Evolutionary conservation across 495 filamentous ascomycete genomes (phyloP).

Genomic region (Neurospora tetrasperma): DNA sequence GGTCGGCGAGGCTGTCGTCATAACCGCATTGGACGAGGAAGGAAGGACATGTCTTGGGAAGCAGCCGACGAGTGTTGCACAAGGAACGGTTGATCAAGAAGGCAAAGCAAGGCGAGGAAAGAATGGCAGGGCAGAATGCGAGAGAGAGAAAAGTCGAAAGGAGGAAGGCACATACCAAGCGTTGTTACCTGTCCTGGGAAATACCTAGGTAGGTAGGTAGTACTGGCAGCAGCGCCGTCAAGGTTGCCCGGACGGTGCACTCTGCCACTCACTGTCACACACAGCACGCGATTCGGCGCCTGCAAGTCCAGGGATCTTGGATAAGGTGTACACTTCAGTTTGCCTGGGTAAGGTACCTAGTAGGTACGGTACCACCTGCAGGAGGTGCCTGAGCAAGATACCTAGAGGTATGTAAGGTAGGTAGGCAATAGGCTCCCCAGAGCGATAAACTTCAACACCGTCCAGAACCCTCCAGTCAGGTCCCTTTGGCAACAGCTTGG

Average conservation of each 20-base stretch:
- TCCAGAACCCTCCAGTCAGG: neutral
- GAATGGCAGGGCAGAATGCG: neutral
- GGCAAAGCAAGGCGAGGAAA: neutral
- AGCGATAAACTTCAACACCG: neutral
- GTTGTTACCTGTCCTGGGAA: neutral
- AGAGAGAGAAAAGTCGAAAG: neutral
- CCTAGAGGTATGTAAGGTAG: too few species aligned
- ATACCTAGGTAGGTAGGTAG: neutral
- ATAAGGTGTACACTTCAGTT: neutral
- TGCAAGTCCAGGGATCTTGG: neutral
- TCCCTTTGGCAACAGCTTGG: neutral
- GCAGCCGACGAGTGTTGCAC: neutral
- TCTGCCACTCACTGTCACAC: neutral
- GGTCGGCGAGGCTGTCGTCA: neutral
- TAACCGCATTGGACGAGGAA: neutral
- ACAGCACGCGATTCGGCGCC: neutral
- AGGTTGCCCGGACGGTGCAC: neutral
- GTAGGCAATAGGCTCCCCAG: neutral
- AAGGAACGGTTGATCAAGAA: neutral
- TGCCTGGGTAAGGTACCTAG: neutral
- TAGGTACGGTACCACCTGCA: neutral
- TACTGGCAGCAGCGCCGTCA: neutral
- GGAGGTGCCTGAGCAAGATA: neutral
- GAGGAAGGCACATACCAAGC: neutral
- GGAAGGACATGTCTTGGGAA: neutral